phyloP scores from a whole-genome alignment of 2,329 filamentous ascomycete genomes.

The Ceratocystis eucalypticola region DNA sequence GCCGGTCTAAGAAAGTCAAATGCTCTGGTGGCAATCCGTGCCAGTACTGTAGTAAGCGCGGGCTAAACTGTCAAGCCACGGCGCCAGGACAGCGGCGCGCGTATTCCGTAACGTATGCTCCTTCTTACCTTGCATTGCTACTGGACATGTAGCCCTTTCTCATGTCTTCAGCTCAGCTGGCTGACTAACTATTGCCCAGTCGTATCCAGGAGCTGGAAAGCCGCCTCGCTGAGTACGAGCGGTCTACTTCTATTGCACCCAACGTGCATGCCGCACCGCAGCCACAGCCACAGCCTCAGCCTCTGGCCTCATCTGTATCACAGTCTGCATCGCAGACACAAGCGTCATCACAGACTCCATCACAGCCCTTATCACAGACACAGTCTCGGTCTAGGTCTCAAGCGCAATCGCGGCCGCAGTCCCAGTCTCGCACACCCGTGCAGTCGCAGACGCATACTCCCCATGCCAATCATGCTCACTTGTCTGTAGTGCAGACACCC shows the following conservation, averaged over 20 bases:
- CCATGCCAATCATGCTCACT: background rate
- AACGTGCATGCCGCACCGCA: background rate
- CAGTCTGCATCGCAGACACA: background rate
- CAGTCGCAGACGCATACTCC: constrained; percentile 10
- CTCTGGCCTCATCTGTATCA: background rate
- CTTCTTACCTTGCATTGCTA: background rate
- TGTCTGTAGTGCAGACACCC: background rate
- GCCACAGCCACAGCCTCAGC: background rate
- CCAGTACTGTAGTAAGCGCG: constrained; percentile 18
- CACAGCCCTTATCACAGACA: background rate
- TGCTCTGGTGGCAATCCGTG: constrained; percentile 18
- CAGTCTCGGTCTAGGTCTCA: background rate
- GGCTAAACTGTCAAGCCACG: constrained; percentile 16
- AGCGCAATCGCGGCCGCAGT: constrained; percentile 1
- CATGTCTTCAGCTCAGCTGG: background rate
- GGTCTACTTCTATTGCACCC: background rate
- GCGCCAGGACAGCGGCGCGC: constrained; percentile 15
- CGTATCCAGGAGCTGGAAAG: constrained; percentile 21
- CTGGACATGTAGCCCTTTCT: background rate
- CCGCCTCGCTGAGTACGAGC: constrained; percentile 20
- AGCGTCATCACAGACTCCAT: background rate
- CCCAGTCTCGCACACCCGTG: constrained; percentile 7
- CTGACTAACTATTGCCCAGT: constrained; percentile 8
- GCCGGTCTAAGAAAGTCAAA: constrained; percentile 19
- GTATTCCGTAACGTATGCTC: constrained; percentile 19